A percentile compares a stretch with the other conserved stretches of the same genome.
These are phyloP conservation scores for Hanseniaspora taiwanica DNA, from an alignment of 805 yeast species.

Conservation along the genomic window DNA sequence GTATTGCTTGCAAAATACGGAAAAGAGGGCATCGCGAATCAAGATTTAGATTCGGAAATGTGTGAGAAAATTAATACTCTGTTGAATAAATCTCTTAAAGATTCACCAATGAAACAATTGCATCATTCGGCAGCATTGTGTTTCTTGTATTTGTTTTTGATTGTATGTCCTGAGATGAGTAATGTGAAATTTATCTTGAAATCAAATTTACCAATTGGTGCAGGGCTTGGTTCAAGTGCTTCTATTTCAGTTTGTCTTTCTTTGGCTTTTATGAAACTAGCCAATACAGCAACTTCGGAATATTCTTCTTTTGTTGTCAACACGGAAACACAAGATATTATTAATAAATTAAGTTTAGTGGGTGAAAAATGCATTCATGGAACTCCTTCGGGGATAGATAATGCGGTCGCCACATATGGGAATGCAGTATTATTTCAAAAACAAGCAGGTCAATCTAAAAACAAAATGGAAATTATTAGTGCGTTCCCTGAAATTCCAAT, in stretches of 20 bases:
- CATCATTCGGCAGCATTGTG: slow-evolving; percentile 73
- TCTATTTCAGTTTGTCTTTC: slow-evolving; percentile 76
- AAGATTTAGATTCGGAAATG: slow-evolving; percentile 48
- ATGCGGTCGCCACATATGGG: slow-evolving; percentile 90
- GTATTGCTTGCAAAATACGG: slow-evolving; percentile 34
- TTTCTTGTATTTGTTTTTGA: slow-evolving; percentile 64
- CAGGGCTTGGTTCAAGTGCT: slow-evolving; percentile 93
- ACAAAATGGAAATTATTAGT: slow-evolving; percentile 12
- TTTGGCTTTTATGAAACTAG: slow-evolving; percentile 44
- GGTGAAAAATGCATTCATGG: slow-evolving; percentile 96
- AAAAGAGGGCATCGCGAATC: slow-evolving; percentile 14
- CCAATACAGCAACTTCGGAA: slow-evolving; percentile 22
- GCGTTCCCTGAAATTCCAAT: slow-evolving; percentile 55
- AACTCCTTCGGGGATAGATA: slow-evolving; percentile 92
- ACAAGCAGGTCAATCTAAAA: slow-evolving; percentile 13
- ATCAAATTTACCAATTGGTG: slow-evolving; percentile 87
- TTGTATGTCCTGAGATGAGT: slow-evolving; percentile 36
- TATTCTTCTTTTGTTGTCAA: slow-evolving; percentile 4
- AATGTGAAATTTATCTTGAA: slow-evolving; percentile 54
- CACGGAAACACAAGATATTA: slow-evolving; percentile 28
- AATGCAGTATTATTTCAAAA: slow-evolving; percentile 90
- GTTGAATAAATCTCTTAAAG: slow-evolving; percentile 20
- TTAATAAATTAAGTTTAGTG: slow-evolving; percentile 79
- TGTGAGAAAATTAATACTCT: slow-evolving; percentile 34
- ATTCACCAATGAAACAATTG: slow-evolving; percentile 34